Evolutionary conservation across 176 grass and related monocot species (phyloP), one percentile per base, ranked within the genome.

Genomic region (Poa annua): DNA sequence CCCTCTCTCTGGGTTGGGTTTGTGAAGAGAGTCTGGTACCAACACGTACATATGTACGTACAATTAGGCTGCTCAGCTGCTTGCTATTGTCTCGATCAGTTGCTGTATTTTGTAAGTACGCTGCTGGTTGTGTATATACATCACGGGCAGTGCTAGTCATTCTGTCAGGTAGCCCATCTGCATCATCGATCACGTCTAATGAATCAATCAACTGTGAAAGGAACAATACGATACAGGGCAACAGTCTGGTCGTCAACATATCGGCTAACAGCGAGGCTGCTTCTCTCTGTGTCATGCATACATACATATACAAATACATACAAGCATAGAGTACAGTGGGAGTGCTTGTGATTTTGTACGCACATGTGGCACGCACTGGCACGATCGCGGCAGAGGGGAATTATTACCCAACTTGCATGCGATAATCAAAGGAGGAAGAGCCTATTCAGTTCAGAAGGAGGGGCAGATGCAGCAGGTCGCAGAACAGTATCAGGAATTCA

Each of bases 331-430:
- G 16, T 51, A 24, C 21, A 48, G 42, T 9, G 24, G 7, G 15
- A 7, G 21, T 11, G 36, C 54, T 4, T n/a, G 22, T 6, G 22
- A 44, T 41, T n/a, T 66, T 42, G 61, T 49, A 65, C 14, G 24
- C 60, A 13, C 20, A 41, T 16, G 7, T 44, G 24, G 22, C 4
- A 26, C 56, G 15, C 11, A 7, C 33, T 21, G 11, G 52, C n/a
- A 41, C 78, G 55, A 78, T 11, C 75, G 59, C 35, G 14, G 76
- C 76, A 63, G 56, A 17, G 7, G 47, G 33, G 79, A 69, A 55
- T 69, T 15, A 36, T 33, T 9, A 34, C 41, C 54, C 67, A 61
- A 7, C 39, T 74, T 35, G 53, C 72, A 68, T 6, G n/a, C n/a
- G n/a, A n/a, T 62, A 11, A 49, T 61, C 17, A 34, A 17, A 19